A percentile compares a stretch with the other conserved stretches of the same genome.
phyloP scores from a whole-genome alignment of 805 yeast genomes.

The Groenewaldozyma salmanticensis region DNA sequence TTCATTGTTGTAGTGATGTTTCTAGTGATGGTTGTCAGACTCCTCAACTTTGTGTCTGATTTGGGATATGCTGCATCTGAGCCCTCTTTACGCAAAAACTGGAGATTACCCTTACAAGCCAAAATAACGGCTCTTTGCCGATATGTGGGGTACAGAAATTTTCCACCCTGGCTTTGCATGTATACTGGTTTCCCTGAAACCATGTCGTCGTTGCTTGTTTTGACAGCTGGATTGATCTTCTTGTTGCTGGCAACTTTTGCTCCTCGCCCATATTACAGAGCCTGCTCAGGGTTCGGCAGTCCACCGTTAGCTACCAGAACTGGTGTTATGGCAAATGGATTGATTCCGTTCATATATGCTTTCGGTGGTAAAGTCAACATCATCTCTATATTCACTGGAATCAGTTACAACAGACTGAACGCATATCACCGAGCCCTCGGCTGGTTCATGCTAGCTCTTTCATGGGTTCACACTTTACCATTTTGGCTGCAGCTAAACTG shows the following conservation, averaged over 20 bases:
- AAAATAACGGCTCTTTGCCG: slow-evolving; percentile 8
- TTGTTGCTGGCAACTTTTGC: slow-evolving; percentile 7
- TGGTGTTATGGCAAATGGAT: slow-evolving; percentile 15
- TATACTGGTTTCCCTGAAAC: slow-evolving; percentile 8
- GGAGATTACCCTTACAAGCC: background rate
- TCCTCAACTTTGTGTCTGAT: slow-evolving; percentile 6
- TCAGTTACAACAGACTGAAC: slow-evolving; percentile 14
- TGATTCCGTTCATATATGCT: slow-evolving; percentile 16
- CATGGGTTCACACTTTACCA: slow-evolving; percentile 14
- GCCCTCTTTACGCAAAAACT: background rate
- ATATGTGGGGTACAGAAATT: slow-evolving; percentile 10
- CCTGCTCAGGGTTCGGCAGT: slow-evolving; percentile 13
- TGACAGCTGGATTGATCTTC: slow-evolving; percentile 6
- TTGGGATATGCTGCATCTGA: background rate
- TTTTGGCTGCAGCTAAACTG: slow-evolving; percentile 9
- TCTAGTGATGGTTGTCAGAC: slow-evolving; percentile 6
- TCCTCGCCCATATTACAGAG: slow-evolving; percentile 14
- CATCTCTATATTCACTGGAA: slow-evolving; percentile 13
- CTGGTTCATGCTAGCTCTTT: slow-evolving; percentile 11
- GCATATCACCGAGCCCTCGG: slow-evolving; percentile 12
- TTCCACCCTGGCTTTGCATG: slow-evolving; percentile 4
- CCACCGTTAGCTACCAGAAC: slow-evolving; percentile 17
- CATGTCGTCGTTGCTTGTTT: slow-evolving; percentile 6
- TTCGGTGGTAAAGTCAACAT: slow-evolving; percentile 15
- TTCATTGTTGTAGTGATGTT: slow-evolving; percentile 8